phyloP scores from a whole-genome alignment of 169 alveolate genomes.

The Babesia gibsoni region DNA sequence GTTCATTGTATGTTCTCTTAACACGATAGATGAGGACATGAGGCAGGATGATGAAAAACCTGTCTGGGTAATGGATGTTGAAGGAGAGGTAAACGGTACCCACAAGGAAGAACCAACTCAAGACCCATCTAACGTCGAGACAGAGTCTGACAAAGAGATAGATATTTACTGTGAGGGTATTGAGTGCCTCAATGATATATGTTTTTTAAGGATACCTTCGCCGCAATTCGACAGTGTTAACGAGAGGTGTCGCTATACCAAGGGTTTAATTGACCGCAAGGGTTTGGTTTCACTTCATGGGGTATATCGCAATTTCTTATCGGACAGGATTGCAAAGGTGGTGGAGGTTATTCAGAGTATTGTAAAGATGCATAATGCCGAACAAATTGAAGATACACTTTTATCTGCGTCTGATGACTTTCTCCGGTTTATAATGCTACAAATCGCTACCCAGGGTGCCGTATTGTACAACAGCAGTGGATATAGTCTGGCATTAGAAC shows the following conservation, averaged over 20 bases:
- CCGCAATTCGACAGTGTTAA: not conserved
- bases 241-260: not conserved
- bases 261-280: not conserved
- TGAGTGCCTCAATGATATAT: constrained; percentile 10
- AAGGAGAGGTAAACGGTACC: not conserved
- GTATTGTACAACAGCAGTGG: not conserved
- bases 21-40: not conserved
- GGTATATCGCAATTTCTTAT: not conserved
- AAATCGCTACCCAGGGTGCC: not conserved
- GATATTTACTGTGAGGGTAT: constrained; percentile 5
- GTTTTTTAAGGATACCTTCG: constrained; percentile 6
- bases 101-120: not conserved
- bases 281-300: not conserved
- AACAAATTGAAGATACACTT: not conserved
- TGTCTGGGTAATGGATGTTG: constrained; percentile 7
- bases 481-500: not conserved
- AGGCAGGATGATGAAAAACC: not conserved
- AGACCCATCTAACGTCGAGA: not conserved
- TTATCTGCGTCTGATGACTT: not conserved
- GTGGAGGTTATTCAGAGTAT: not conserved
- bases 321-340: not conserved
- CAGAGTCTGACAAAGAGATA: not conserved
- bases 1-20: not conserved
- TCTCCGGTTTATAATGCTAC: not conserved
- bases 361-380: not conserved